Percentiles rank a stretch among this genome's conserved stretches.
Evolutionary conservation across 2,329 filamentous ascomycete species (phyloP).

Genomic region (Fusarium sp.): DNA sequence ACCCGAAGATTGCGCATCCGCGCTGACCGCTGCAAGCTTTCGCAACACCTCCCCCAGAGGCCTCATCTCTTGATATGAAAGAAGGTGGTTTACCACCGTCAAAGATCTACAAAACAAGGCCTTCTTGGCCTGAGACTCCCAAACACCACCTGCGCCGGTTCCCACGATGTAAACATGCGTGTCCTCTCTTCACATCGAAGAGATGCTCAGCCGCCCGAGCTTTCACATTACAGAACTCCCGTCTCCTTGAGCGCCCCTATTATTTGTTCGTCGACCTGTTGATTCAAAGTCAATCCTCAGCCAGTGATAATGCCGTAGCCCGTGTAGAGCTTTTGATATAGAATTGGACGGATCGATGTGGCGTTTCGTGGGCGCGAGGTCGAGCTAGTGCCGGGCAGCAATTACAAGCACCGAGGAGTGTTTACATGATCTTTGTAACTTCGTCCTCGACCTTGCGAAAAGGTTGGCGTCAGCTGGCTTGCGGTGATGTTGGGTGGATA

Average conservation of each 20-base stretch:
- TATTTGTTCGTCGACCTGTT: constrained; percentile 46
- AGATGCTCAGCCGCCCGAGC: constrained; percentile 50
- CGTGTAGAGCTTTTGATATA: constrained; percentile 18
- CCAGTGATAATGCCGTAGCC: constrained; percentile 23
- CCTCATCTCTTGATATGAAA: constrained; percentile 55
- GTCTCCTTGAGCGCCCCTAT: constrained; percentile 45
- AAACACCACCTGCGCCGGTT: constrained; percentile 46
- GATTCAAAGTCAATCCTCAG: constrained; percentile 47
- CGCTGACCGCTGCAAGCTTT: constrained; percentile 14
- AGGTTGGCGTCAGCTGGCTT: constrained; percentile 48
- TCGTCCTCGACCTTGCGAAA: constrained; percentile 82
- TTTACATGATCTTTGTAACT: constrained; percentile 89
- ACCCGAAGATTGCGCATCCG: constrained; percentile 8
- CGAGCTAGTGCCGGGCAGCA: constrained; percentile 33
- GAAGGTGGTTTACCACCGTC: constrained; percentile 58
- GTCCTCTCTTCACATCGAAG: constrained; percentile 51
- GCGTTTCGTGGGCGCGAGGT: constrained; percentile 28
- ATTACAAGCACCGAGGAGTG: constrained; percentile 31
- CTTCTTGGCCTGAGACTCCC: constrained; percentile 47
- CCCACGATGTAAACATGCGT: constrained; percentile 45
- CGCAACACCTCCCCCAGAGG: constrained; percentile 25
- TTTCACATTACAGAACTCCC: constrained; percentile 48
- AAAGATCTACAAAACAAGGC: constrained; percentile 58
- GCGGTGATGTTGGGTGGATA: constrained; percentile 23
- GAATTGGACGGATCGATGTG: constrained; percentile 34